phyloP scores from a whole-genome alignment of 805 yeast genomes.

The Alloascoidea africana region DNA sequence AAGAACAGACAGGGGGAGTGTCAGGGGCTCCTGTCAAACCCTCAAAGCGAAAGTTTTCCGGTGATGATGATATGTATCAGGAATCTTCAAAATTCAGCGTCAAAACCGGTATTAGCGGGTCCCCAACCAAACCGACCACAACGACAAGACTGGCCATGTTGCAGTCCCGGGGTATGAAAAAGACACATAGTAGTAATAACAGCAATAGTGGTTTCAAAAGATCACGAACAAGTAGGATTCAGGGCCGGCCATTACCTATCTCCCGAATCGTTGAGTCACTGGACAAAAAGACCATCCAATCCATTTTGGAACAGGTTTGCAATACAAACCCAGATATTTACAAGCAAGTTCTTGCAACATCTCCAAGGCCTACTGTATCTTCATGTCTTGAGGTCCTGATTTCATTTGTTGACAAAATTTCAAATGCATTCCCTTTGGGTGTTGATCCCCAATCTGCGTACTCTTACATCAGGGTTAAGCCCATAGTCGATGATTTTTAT shows the following conservation, averaged over 20 bases:
- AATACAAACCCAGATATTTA: conserved; percentile 47
- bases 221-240: conserved; percentile 20
- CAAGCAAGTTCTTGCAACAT: conserved; percentile 27
- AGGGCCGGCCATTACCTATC: conserved; percentile 48
- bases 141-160: too few relatives aligned
- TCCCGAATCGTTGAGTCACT: conserved; percentile 53
- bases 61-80: too few relatives aligned
- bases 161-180: too few relatives aligned
- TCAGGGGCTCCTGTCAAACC: too few relatives aligned
- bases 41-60: too few relatives aligned
- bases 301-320: conserved; percentile 36
- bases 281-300: conserved; percentile 38
- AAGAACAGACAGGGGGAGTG: too few relatives aligned
- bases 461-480: conserved; percentile 59
- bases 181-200: too few relatives aligned
- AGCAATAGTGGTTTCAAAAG: too few relatives aligned
- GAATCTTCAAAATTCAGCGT: too few relatives aligned
- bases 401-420: conserved; percentile 26
- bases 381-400: conserved; percentile 35
- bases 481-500: conserved; percentile 52
- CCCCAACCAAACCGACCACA: too few relatives aligned
- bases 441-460: conserved; percentile 64
- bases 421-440: conserved; percentile 50
- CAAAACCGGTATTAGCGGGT: too few relatives aligned
- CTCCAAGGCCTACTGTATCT: conserved; percentile 44